These are phyloP conservation scores for Gentiana straminea DNA, from an alignment of 257 asterid species.

Conservation along the genomic window DNA sequence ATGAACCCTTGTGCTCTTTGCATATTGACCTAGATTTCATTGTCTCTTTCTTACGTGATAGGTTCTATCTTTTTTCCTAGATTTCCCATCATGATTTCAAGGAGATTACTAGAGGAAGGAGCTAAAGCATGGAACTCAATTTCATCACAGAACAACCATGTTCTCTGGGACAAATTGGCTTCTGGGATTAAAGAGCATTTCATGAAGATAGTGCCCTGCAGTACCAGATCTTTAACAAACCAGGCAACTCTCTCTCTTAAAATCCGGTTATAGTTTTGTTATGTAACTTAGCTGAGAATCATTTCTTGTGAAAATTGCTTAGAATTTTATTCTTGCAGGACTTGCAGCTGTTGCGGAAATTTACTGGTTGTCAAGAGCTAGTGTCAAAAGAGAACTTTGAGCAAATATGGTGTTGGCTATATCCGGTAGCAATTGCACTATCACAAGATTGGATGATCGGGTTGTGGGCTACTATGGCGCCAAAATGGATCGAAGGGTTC, in stretches of 20 bases:
- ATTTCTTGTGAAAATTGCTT: neutral
- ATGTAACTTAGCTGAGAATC: neutral
- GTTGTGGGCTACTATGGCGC: constrained; percentile 53
- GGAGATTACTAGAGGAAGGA: constrained; percentile 73
- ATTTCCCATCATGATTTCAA: constrained; percentile 53
- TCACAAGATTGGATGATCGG: constrained; percentile 41
- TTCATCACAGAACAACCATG: constrained; percentile 40
- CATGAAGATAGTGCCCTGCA: constrained; percentile 39
- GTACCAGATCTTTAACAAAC: constrained; percentile 47
- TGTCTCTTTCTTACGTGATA: neutral
- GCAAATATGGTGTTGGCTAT: constrained; percentile 88
- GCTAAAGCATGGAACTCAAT: constrained; percentile 54
- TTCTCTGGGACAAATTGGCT: constrained; percentile 64
- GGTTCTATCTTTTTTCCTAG: neutral
- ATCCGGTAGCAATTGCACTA: constrained; percentile 71
- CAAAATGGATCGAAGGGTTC: constrained; percentile 81
- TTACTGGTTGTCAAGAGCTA: constrained; percentile 58
- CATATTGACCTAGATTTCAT: too few species aligned
- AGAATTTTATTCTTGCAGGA: constrained; percentile 37
- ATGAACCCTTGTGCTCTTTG: neutral
- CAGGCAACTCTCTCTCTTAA: constrained; percentile 38
- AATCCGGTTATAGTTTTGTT: neutral
- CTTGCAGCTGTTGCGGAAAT: constrained; percentile 56
- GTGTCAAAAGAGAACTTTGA: constrained; percentile 66
- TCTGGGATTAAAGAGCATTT: constrained; percentile 42